These are phyloP conservation scores for Xerocomus spinulosus DNA, from an alignment of 768 basidiomycete genomes.

Conservation along the genomic window DNA sequence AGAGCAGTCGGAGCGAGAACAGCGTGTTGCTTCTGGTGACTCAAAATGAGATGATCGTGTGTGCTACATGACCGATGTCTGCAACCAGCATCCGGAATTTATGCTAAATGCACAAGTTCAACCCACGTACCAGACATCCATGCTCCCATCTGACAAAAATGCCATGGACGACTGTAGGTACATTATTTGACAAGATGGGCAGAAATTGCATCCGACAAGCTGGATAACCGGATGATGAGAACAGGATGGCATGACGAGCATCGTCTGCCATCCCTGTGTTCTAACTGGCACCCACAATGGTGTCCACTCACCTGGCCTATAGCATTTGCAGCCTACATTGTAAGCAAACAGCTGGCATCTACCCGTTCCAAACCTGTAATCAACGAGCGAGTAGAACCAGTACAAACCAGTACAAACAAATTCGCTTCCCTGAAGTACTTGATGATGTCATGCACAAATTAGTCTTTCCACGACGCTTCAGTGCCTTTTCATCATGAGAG, in stretches of 20 bases:
- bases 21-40: conserved; percentile 65
- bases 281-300: conserved; percentile 69
- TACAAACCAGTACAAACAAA: no score
- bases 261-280: conserved; percentile 64
- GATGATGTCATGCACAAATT: no score
- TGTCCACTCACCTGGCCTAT: conserved; percentile 64
- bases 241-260: conserved; percentile 37
- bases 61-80: conserved; percentile 37
- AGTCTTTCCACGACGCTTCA: no score
- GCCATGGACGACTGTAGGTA: conserved; percentile 42
- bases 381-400: conserved; percentile 39
- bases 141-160: conserved; percentile 46
- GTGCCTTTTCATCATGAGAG: no score
- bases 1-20: neutral
- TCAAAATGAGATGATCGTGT: conserved; percentile 79
- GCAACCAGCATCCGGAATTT: neutral
- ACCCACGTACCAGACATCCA: conserved; percentile 58
- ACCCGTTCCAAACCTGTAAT: conserved; percentile 85
- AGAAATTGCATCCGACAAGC: neutral
- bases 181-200: conserved; percentile 19
- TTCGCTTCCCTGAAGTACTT: no score
- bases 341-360: conserved; percentile 3
- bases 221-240: neutral
- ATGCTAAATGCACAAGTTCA: neutral
- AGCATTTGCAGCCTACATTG: neutral